These are phyloP conservation scores for Trichosanthes cucumerina DNA, from an alignment of 306 rosid species.

Conservation along the genomic window DNA sequence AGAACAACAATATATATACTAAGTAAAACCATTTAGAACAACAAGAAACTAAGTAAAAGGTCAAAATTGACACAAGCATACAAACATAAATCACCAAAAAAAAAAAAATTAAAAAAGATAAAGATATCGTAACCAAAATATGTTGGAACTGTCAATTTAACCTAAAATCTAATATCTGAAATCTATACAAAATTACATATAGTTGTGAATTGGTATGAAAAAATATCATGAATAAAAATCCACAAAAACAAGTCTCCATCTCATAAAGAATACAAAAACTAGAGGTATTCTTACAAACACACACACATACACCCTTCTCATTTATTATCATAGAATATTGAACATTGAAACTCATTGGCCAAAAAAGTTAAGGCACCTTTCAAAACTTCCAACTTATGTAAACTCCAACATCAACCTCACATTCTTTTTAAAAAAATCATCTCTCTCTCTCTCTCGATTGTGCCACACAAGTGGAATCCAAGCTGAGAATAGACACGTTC, in stretches of 20 bases:
- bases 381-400: neutral
- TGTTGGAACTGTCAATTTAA: no score
- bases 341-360: neutral
- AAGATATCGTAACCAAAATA: no score
- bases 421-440: neutral
- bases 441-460: neutral
- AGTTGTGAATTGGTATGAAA: neutral
- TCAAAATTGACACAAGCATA: no score
- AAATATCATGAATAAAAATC: neutral
- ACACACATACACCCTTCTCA: neutral
- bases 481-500: slow-evolving; percentile 45
- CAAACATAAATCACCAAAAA: no score
- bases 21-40: no score
- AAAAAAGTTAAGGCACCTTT: neutral
- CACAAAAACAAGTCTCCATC: neutral
- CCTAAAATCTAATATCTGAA: no score
- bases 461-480: slow-evolving; percentile 10
- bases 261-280: neutral
- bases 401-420: slow-evolving; percentile 1
- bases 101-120: no score
- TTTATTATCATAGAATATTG: neutral
- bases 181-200: neutral
- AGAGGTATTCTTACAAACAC: neutral
- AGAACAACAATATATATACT: no score
- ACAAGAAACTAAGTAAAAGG: neutral